Base-by-base conservation (phyloP, 164 flowering plant species). In the Aristolochia contorta region DNA sequence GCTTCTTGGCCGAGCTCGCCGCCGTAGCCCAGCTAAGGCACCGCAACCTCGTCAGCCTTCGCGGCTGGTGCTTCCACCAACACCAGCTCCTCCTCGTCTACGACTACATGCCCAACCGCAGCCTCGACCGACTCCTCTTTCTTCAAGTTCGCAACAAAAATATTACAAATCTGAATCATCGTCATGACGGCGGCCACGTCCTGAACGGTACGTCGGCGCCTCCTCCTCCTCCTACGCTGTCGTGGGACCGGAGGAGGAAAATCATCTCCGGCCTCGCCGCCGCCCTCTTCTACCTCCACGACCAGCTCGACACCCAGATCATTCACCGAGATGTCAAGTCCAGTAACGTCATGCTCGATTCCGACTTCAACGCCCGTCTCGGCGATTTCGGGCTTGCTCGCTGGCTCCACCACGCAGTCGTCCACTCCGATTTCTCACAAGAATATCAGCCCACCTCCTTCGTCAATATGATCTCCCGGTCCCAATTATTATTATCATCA, bases 381-480 rank as follows among this genome's bases (percentile, higher is more conserved):
- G 98, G 98, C 0, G 98, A 93, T 65, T 93, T 93, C 58, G 98
- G 98, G n/a, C 59, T 93, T 59, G 97, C 97, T 1, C 60, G 98
- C 50, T 88, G 96, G 97, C 71, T 87, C 0, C 96, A 93, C 59
- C 98, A 93, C 60, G n/a, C n/a, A n/a, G n/a, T n/a, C n/a, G n/a
- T n/a, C n/a, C n/a, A n/a, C n/a, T n/a, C n/a, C n/a, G n/a, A n/a
- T n/a, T n/a, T n/a, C n/a, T n/a, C n/a, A n/a, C n/a, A n/a, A n/a
- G n/a, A n/a, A n/a, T n/a, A n/a, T n/a, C n/a, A n/a, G n/a, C n/a
- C n/a, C n/a, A n/a, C n/a, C n/a, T n/a, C n/a, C n/a, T n/a, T n/a
- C n/a, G n/a, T n/a, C n/a, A n/a, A n/a, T n/a, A n/a, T n/a, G n/a
- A n/a, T n/a, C n/a, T n/a, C n/a, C n/a, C n/a, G n/a, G n/a, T n/a